Conservation (phyloP, 2,329 filamentous ascomycete genomes). For the Microdochium bolleyi region DNA sequence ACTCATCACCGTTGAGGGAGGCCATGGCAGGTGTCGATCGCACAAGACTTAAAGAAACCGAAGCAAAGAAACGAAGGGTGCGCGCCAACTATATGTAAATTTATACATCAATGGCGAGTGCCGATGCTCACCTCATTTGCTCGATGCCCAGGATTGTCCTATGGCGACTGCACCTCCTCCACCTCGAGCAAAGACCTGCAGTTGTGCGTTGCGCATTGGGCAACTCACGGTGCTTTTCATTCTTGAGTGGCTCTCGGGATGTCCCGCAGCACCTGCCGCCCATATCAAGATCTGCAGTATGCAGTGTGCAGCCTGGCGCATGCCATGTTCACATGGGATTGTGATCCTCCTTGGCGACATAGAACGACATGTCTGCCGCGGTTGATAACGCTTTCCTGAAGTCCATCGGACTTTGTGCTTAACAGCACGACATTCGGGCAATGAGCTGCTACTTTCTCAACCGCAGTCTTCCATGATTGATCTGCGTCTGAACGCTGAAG, state of each 20-base stretch:
- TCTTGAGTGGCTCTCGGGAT: not conserved
- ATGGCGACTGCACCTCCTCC: too few relatives aligned
- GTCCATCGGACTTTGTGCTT: not conserved
- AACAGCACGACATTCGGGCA: not conserved
- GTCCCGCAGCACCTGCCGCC: not conserved
- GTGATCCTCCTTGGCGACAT: not conserved
- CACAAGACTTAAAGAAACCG: not conserved
- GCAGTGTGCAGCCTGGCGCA: not conserved
- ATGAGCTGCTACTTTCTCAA: not conserved
- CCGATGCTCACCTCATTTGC: not conserved
- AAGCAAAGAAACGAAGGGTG: not conserved
- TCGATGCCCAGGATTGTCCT: not conserved
- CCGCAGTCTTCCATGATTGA: not conserved
- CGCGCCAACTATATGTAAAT: not conserved
- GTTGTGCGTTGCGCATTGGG: not conserved
- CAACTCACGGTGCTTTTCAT: not conserved
- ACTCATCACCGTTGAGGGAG: not conserved
- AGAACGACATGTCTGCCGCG: not conserved
- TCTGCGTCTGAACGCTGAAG: not conserved
- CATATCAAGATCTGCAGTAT: not conserved
- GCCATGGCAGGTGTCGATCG: not conserved
- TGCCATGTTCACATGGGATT: not conserved
- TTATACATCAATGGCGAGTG: not conserved
- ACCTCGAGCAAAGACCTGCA: not conserved
- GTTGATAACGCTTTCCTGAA: not conserved